Evolutionary conservation across 1,284 basidiomycete genomes (phyloP).

Genomic region (Ustilago shanxiensis): DNA sequence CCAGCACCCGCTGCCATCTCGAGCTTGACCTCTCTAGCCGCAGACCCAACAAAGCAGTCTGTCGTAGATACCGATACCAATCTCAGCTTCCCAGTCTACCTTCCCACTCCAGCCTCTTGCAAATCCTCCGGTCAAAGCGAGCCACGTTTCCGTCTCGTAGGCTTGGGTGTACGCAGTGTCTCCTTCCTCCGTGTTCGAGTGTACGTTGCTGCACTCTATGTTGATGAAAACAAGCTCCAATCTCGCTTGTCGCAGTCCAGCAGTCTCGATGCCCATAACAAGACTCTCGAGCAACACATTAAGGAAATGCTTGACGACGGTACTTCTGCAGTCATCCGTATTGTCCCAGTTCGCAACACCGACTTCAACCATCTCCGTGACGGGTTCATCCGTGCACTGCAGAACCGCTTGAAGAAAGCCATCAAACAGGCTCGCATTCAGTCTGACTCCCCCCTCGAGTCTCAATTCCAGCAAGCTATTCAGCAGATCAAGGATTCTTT

Average conservation of each 20-base stretch:
- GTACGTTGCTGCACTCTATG: conserved; percentile 87
- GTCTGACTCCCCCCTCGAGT: conserved; percentile 17
- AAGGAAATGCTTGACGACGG: conserved; percentile 48
- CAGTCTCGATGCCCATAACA: neutral
- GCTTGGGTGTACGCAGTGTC: conserved; percentile 85
- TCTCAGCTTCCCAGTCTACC: conserved; percentile 43
- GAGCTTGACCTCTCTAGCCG: conserved; percentile 1
- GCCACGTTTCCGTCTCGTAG: conserved; percentile 74
- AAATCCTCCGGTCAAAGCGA: conserved; percentile 70
- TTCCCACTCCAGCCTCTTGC: conserved; percentile 25
- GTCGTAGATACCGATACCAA: conserved; percentile 40
- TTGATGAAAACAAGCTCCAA: conserved; percentile 74
- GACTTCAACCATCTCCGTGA: conserved; percentile 86
- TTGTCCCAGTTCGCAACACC: conserved; percentile 83
- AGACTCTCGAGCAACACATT: conserved; percentile 40
- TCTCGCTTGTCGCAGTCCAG: neutral
- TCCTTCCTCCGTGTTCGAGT: conserved; percentile 84
- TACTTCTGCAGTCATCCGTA: conserved; percentile 48
- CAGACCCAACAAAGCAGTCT: conserved; percentile 20
- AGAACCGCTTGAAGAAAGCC: conserved; percentile 76
- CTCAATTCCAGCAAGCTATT: conserved; percentile 67
- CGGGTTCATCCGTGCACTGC: conserved; percentile 81
- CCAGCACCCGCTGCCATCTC: conserved; percentile 18
- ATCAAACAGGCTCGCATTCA: conserved; percentile 33
- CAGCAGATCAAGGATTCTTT: conserved; percentile 72